A percentile compares a stretch with the other conserved stretches of the same genome.
These are phyloP conservation scores for Boletus reticulatus DNA, from an alignment of 768 basidiomycete genomes.

Conservation along the genomic window DNA sequence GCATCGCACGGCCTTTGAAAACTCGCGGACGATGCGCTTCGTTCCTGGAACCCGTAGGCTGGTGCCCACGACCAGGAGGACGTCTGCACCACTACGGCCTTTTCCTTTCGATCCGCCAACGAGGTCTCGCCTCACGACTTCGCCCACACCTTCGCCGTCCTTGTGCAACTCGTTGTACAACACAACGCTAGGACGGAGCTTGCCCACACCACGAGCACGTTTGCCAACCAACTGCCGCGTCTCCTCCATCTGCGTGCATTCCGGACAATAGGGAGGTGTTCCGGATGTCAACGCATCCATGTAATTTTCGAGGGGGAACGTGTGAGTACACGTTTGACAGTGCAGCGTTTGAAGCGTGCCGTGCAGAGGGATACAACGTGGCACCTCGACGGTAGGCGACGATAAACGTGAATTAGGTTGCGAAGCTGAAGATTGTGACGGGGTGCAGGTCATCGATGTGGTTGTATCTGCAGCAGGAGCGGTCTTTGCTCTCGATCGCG, in stretches of 20 bases:
- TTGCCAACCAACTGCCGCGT: constrained; percentile 75
- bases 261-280: constrained; percentile 71
- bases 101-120: constrained; percentile 67
- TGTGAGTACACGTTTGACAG: constrained; percentile 78
- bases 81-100: constrained; percentile 71
- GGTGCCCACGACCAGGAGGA: constrained; percentile 87
- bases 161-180: constrained; percentile 88
- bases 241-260: constrained; percentile 66
- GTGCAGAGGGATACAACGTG: constrained; percentile 87
- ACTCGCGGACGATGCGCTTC: constrained; percentile 87
- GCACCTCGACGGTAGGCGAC: constrained; percentile 56
- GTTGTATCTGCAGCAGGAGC: constrained; percentile 15
- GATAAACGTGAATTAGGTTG: constrained; percentile 40
- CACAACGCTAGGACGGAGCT: constrained; percentile 82
- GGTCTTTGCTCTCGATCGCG: constrained; percentile 46
- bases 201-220: constrained; percentile 75
- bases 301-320: constrained; percentile 62
- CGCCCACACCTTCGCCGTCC: constrained; percentile 84
- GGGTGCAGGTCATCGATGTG: constrained; percentile 13
- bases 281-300: constrained; percentile 60
- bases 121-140: constrained; percentile 78
- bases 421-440: constrained; percentile 14
- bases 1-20: constrained; percentile 70
- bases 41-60: constrained; percentile 88
- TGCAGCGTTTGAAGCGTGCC: constrained; percentile 79